A percentile compares a stretch with the other conserved stretches of the same genome.
phyloP scores from a whole-genome alignment of 164 flowering plant genomes.

The Chimonanthus salicifolius region DNA sequence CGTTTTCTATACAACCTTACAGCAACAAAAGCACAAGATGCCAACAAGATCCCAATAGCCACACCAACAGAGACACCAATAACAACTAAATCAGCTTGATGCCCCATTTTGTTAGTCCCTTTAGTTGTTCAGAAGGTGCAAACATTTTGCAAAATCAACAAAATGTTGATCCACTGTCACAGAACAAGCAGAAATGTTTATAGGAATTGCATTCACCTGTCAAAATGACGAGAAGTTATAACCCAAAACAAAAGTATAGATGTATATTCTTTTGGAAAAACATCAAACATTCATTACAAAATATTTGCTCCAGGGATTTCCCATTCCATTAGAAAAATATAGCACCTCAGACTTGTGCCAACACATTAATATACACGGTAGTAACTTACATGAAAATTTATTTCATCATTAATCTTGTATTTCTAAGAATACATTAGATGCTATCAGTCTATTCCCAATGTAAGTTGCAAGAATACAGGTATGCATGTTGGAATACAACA shows the following conservation, averaged over 20 bases:
- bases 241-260: not conserved
- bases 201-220: too few relatives aligned
- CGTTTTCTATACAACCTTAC: slow-evolving; percentile 64
- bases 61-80: slow-evolving; percentile 73
- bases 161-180: not conserved
- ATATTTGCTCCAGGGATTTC: too few relatives aligned
- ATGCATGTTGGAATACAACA: too few relatives aligned
- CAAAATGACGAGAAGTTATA: not conserved
- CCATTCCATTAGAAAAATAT: not conserved
- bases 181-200: not conserved
- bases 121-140: slow-evolving; percentile 13
- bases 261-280: not conserved
- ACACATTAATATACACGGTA: not conserved
- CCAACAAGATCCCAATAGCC: slow-evolving; percentile 64
- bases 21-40: slow-evolving; percentile 48
- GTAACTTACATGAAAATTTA: too few relatives aligned
- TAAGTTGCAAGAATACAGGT: too few relatives aligned
- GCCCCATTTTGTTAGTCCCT: slow-evolving; percentile 45
- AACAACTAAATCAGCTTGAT: slow-evolving; percentile 49
- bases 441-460: not conserved
- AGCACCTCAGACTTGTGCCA: not conserved
- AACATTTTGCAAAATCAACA: slow-evolving; percentile 50
- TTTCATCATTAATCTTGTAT: not conserved
- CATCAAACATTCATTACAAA: not conserved
- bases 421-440: not conserved